Percentiles rank a stretch among this genome's conserved stretches.
These are phyloP conservation scores for Pelargonium australe DNA, from an alignment of 441 rosid species.

Conservation along the genomic window DNA sequence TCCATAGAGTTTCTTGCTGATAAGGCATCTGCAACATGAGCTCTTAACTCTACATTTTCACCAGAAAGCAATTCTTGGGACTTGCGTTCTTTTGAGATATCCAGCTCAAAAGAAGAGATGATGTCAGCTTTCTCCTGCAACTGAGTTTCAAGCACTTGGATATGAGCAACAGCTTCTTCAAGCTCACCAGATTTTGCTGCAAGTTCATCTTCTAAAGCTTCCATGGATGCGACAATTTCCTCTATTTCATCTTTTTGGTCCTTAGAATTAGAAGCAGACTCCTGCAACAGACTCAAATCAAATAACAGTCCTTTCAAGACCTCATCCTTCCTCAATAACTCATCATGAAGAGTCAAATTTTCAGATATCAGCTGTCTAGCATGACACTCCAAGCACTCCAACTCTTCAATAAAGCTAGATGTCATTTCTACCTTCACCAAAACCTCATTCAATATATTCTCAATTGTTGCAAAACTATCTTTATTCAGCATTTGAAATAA, in stretches of 20 bases:
- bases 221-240: constrained; percentile 54
- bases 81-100: constrained; percentile 36
- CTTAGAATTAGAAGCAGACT: constrained; percentile 71
- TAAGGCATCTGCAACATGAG: constrained; percentile 34
- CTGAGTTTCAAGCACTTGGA: constrained; percentile 55
- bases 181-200: constrained; percentile 54
- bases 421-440: constrained; percentile 37
- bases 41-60: constrained; percentile 54
- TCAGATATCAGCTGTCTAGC: constrained; percentile 49
- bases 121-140: constrained; percentile 58
- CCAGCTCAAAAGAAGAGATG: constrained; percentile 46
- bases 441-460: constrained; percentile 40
- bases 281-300: constrained; percentile 89
- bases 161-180: constrained; percentile 44
- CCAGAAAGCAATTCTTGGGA: constrained; percentile 28
- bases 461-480: constrained; percentile 32
- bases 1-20: constrained; percentile 46
- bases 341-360: constrained; percentile 50
- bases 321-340: constrained; percentile 78
- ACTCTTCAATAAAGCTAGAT: constrained; percentile 42
- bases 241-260: constrained; percentile 83
- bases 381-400: constrained; percentile 47
- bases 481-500: constrained; percentile 31
- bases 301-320: constrained; percentile 72
- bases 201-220: constrained; percentile 71